Evolutionary conservation across 495 filamentous ascomycete species (phyloP).

Genomic region (Aspergillus affinis): DNA sequence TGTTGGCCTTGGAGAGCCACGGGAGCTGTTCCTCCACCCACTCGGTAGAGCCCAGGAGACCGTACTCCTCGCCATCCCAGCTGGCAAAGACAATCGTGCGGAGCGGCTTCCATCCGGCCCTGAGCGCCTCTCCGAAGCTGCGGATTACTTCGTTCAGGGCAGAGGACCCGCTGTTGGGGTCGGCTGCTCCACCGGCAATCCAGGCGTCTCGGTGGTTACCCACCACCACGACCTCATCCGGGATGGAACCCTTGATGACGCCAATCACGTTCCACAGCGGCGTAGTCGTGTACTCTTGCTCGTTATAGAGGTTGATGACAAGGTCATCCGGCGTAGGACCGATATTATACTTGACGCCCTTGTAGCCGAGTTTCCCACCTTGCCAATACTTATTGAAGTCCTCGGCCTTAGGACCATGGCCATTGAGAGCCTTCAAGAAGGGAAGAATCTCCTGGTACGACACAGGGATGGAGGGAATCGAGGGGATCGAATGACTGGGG

Average conservation of each 20-base stretch:
- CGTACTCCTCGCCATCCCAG: constrained; percentile 78
- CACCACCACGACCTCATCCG: constrained; percentile 84
- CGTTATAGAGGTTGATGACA: constrained; percentile 78
- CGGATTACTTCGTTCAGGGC: constrained; percentile 83
- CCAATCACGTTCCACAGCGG: constrained; percentile 96
- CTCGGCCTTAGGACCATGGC: constrained; percentile 74
- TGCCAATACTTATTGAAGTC: constrained; percentile 75
- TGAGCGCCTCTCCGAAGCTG: constrained; percentile 73
- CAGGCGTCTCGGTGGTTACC: constrained; percentile 96
- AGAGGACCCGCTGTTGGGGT: constrained; percentile 87
- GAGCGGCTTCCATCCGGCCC: constrained; percentile 81
- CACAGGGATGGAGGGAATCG: constrained; percentile 88
- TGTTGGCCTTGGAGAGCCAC: constrained; percentile 73
- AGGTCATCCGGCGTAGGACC: constrained; percentile 79
- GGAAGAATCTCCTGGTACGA: constrained; percentile 86
- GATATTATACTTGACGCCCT: constrained; percentile 87
- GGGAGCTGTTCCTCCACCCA: constrained; percentile 83
- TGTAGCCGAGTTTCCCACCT: constrained; percentile 71
- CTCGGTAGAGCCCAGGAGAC: constrained; percentile 67
- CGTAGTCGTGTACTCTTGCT: constrained; percentile 86
- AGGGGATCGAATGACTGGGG: constrained; percentile 65
- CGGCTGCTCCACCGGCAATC: constrained; percentile 83
- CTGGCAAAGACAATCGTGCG: constrained; percentile 75
- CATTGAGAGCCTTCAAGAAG: constrained; percentile 84
- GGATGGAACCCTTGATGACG: constrained; percentile 84